phyloP scores from a whole-genome alignment of 129 eudicot species.

The Flaveria robusta region DNA sequence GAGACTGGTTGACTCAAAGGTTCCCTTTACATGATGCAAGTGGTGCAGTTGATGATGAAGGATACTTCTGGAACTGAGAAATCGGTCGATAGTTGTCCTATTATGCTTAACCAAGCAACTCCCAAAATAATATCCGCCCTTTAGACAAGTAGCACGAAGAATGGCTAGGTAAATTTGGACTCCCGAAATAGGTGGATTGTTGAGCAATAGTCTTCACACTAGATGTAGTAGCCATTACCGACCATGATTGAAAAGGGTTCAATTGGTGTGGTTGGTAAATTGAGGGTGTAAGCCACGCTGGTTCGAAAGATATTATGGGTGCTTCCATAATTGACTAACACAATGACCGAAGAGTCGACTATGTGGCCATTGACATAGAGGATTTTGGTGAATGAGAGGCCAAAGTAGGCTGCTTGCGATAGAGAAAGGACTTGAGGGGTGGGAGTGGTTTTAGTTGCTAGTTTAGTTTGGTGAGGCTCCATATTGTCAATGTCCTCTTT shows the following conservation, averaged over 20 bases:
- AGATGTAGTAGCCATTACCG: neutral
- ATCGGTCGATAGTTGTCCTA: neutral
- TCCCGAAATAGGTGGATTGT: neutral
- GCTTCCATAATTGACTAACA: neutral
- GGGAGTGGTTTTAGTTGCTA: too few relatives aligned
- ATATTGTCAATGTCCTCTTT: neutral
- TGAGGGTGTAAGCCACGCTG: neutral
- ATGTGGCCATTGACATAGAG: neutral
- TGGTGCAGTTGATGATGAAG: neutral
- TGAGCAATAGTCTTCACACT: neutral
- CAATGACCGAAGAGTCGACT: too few relatives aligned
- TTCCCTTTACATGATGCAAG: too few relatives aligned
- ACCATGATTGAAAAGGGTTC: neutral
- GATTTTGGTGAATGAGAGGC: neutral
- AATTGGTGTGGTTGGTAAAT: neutral
- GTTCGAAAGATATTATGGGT: neutral
- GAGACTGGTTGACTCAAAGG: neutral
- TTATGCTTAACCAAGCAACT: neutral
- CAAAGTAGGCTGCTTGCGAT: neutral
- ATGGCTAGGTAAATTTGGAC: too few relatives aligned
- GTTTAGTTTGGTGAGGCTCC: neutral
- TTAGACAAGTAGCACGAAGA: neutral
- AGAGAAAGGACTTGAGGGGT: too few relatives aligned
- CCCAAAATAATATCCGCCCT: neutral
- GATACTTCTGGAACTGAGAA: neutral